A percentile compares a stretch with the other conserved stretches of the same genome.
These are phyloP conservation scores for Blastobotrys ciferrii DNA, from an alignment of 1,139 yeast species.

Conservation along the genomic window DNA sequence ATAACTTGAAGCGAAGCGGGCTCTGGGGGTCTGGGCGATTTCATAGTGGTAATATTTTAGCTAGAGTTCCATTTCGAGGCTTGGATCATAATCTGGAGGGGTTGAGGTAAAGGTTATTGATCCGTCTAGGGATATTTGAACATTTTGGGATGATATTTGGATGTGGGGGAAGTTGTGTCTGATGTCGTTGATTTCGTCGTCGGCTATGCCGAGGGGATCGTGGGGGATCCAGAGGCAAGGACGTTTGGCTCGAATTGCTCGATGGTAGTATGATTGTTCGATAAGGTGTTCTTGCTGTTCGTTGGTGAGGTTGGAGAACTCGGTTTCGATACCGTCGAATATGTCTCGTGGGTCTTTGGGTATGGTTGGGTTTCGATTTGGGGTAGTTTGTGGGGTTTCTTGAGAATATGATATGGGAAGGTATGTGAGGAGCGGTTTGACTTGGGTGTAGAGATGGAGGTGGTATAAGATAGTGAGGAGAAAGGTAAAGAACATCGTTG, in stretches of 20 bases:
- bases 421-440: conserved; percentile 15
- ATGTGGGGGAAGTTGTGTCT: conserved; percentile 28
- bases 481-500: conserved; percentile 17
- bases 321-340: conserved; percentile 31
- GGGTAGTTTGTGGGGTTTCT: not conserved
- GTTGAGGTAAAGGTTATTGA: conserved; percentile 12
- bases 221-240: conserved; percentile 39
- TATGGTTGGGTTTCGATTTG: not conserved
- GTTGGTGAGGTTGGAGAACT: conserved; percentile 25
- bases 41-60: too few relatives aligned
- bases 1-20: too few relatives aligned
- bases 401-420: conserved; percentile 15
- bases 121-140: conserved; percentile 14
- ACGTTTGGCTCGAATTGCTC: conserved; percentile 28
- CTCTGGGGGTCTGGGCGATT: too few relatives aligned
- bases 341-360: conserved; percentile 12
- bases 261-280: conserved; percentile 32
- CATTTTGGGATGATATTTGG: conserved; percentile 23
- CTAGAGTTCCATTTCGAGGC: conserved; percentile 13
- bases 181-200: conserved; percentile 32
- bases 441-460: conserved; percentile 14
- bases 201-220: conserved; percentile 35
- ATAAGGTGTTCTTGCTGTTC: conserved; percentile 28
- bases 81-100: conserved; percentile 19
- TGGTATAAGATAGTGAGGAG: conserved; percentile 18